phyloP scores from a whole-genome alignment of 2,329 filamentous ascomycete genomes.

The Microcera coccophila region DNA sequence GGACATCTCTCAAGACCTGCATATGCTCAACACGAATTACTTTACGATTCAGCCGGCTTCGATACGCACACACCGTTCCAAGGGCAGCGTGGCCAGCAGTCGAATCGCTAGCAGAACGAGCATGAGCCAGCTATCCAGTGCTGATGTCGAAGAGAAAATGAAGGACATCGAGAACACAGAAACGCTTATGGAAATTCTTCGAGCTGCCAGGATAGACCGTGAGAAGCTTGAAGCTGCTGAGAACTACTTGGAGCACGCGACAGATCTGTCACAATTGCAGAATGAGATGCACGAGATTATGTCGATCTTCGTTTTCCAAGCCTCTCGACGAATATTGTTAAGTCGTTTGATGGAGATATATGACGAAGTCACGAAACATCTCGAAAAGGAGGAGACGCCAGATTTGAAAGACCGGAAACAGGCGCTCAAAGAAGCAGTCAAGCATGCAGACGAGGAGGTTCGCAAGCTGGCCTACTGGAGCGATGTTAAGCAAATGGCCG shows the following conservation, averaged over 20 bases:
- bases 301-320: constrained; percentile 83
- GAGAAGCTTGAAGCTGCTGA: constrained; percentile 84
- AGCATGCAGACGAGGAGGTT: constrained; percentile 76
- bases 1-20: constrained; percentile 49
- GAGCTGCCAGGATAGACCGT: constrained; percentile 72
- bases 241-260: constrained; percentile 74
- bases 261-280: constrained; percentile 72
- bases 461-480: constrained; percentile 83
- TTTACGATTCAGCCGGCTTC: constrained; percentile 67
- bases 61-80: constrained; percentile 25
- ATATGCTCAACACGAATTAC: constrained; percentile 72
- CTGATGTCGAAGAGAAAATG: constrained; percentile 54
- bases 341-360: constrained; percentile 61
- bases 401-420: constrained; percentile 48
- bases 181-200: constrained; percentile 65
- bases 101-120: constrained; percentile 35
- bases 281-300: constrained; percentile 81
- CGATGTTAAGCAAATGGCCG: constrained; percentile 68
- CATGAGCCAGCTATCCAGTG: constrained; percentile 33
- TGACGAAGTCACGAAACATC: constrained; percentile 37
- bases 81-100: constrained; percentile 33
- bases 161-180: constrained; percentile 59
- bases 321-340: constrained; percentile 74
- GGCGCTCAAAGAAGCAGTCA: constrained; percentile 69
- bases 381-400: constrained; percentile 37